Percentiles rank a stretch among this genome's conserved stretches.
These are phyloP conservation scores for Jackrogersella multiformis DNA, from an alignment of 495 filamentous ascomycete species.

Conservation along the genomic window DNA sequence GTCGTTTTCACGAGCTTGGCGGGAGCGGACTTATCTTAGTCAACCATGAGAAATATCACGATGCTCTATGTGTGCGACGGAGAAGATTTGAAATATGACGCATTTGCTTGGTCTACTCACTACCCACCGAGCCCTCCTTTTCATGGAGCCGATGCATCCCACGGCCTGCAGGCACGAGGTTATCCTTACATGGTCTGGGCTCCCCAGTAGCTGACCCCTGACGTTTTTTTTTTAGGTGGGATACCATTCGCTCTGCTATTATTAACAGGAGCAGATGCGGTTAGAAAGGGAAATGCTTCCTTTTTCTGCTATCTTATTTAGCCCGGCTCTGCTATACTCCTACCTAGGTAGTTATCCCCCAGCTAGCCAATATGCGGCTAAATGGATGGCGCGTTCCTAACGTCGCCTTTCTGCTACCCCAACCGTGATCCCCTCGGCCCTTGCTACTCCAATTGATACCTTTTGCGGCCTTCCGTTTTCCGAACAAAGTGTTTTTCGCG, in stretches of 20 bases:
- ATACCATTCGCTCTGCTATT: conserved; percentile 35
- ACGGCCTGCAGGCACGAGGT: conserved; percentile 40
- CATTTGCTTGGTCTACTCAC: conserved; percentile 40
- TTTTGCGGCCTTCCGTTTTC: conserved; percentile 42
- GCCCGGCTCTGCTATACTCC: conserved; percentile 39
- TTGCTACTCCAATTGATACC: conserved; percentile 40
- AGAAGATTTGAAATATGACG: conserved; percentile 41
- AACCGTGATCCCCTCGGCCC: conserved; percentile 37
- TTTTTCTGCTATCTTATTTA: conserved; percentile 33
- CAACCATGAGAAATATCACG: conserved; percentile 36
- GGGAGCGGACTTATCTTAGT: conserved; percentile 22
- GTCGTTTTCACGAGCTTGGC: conserved; percentile 36
- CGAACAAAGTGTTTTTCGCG: conserved; percentile 40
- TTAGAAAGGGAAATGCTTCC: conserved; percentile 37
- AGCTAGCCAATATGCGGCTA: conserved; percentile 47
- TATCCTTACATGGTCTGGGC: conserved; percentile 23
- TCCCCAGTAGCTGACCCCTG: conserved; percentile 21
- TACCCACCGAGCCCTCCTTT: conserved; percentile 20
- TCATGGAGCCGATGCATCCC: conserved; percentile 30
- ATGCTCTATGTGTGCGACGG: conserved; percentile 18
- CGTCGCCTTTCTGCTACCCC: conserved; percentile 42
- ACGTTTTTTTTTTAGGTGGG: not conserved
- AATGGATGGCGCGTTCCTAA: conserved; percentile 39
- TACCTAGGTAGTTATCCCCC: conserved; percentile 5
- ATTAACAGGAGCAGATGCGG: conserved; percentile 27